A percentile compares a stretch with the other conserved stretches of the same genome.
Evolutionary conservation across 2,329 filamentous ascomycete genomes (phyloP).

Genomic region (Thermothelomyces thermophilus): DNA sequence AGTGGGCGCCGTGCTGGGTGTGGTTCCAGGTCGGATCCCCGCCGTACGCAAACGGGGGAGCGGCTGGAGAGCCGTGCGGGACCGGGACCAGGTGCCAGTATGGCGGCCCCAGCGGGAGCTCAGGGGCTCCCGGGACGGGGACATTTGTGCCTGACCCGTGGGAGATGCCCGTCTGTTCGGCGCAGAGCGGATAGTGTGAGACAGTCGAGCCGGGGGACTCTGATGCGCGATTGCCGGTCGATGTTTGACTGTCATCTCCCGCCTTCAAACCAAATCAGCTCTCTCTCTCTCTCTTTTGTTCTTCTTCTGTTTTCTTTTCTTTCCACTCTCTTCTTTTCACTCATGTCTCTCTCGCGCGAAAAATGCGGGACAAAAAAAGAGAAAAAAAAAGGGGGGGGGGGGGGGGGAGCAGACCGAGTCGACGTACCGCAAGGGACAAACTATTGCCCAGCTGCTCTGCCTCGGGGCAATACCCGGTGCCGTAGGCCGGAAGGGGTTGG

Average conservation of each 20-base stretch:
- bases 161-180: not conserved
- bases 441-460: not conserved
- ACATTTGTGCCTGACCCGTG: no score
- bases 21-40: conserved; percentile 9
- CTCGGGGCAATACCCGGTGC: conserved; percentile 1
- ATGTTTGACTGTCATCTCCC: no score
- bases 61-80: conserved; percentile 5
- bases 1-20: not conserved
- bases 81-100: conserved; percentile 10
- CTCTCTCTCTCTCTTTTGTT: not conserved
- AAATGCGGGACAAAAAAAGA: no score
- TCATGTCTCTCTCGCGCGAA: no score
- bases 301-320: no score
- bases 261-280: no score
- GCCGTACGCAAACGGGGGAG: no score
- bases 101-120: not conserved
- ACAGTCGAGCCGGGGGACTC: not conserved
- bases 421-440: no score
- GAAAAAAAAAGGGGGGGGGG: no score
- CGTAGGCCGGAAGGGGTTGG: not conserved
- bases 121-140: no score
- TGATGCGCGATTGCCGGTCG: not conserved
- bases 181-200: conserved; percentile 4
- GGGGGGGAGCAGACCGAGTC: no score
- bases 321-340: no score